Evolutionary conservation across 768 basidiomycete species (phyloP).

Genomic region (Boletus patriciae): DNA sequence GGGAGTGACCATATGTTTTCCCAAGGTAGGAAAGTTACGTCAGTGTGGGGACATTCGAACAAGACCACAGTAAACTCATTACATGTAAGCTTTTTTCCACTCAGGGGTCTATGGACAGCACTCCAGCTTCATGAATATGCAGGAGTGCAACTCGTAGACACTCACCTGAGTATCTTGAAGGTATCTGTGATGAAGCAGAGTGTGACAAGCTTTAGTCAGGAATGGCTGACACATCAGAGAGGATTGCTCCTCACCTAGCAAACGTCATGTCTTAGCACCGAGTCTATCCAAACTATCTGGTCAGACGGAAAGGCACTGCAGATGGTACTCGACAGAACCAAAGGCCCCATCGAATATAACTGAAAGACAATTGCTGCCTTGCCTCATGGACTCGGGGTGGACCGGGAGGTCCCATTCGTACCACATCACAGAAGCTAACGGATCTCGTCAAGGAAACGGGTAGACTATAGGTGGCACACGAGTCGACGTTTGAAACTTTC

Average conservation of each 20-base stretch:
- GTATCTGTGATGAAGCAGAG: conserved; percentile 44
- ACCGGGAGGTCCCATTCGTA: conserved; percentile 9
- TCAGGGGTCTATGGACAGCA: conserved; percentile 58
- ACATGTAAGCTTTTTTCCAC: conserved; percentile 43
- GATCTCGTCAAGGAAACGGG: conserved; percentile 1
- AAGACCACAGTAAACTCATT: neutral
- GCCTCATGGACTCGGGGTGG: conserved; percentile 4
- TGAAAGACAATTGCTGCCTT: neutral
- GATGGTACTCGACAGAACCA: neutral
- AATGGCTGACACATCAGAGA: neutral
- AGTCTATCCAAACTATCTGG: neutral
- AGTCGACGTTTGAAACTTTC: conserved; percentile 8
- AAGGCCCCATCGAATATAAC: neutral
- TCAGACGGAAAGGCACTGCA: neutral
- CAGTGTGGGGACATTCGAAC: neutral
- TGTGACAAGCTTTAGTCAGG: neutral
- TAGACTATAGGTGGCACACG: neutral
- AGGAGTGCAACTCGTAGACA: neutral
- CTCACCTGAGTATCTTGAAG: conserved; percentile 65
- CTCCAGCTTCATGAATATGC: neutral
- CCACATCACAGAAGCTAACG: neutral
- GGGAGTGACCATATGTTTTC: neutral
- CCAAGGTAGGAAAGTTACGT: neutral
- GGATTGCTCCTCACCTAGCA: conserved; percentile 45
- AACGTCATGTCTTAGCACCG: conserved; percentile 51